phyloP scores from a whole-genome alignment of 169 alveolate species.

The Eimeria zaria region DNA sequence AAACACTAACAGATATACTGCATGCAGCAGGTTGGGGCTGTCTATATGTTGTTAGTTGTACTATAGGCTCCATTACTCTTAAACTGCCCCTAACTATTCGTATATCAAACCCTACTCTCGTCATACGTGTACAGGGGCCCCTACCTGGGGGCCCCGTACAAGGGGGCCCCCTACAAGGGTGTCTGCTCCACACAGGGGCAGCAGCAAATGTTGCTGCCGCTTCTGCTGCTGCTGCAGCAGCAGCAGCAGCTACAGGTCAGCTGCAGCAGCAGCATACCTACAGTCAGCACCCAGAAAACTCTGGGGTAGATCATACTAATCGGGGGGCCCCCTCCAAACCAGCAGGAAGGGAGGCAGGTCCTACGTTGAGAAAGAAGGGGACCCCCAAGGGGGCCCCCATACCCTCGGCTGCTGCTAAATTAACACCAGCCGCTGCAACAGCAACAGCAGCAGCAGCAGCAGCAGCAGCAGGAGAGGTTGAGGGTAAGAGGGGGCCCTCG shows the following conservation, averaged over 20 bases:
- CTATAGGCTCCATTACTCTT: slow-evolving; percentile 2
- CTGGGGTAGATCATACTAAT: no score
- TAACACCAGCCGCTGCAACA: slow-evolving; percentile 29
- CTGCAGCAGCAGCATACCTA: slow-evolving; percentile 13
- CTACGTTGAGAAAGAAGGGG: not conserved
- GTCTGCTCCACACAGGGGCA: not conserved
- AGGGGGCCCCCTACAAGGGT: not conserved
- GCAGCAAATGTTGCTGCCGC: not conserved
- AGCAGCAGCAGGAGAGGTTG: slow-evolving; percentile 26
- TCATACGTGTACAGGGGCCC: not conserved
- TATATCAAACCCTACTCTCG: slow-evolving; percentile 10
- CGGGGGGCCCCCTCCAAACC: not conserved
- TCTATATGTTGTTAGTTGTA: slow-evolving; percentile 17
- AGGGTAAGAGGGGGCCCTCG: not conserved
- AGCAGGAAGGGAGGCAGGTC: not conserved
- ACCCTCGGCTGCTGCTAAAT: not conserved
- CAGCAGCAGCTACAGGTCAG: not conserved
- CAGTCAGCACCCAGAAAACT: not conserved
- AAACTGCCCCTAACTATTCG: slow-evolving; percentile 50
- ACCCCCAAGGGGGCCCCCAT: not conserved
- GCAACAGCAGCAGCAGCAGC: slow-evolving; percentile 29
- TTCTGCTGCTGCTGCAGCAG: slow-evolving; percentile 22
- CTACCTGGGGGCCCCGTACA: not conserved
- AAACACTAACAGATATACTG: not conserved
- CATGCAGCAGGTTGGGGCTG: slow-evolving; percentile 73